Conservation (phyloP, 768 basidiomycete species). For the Multifurca ochricompacta region DNA sequence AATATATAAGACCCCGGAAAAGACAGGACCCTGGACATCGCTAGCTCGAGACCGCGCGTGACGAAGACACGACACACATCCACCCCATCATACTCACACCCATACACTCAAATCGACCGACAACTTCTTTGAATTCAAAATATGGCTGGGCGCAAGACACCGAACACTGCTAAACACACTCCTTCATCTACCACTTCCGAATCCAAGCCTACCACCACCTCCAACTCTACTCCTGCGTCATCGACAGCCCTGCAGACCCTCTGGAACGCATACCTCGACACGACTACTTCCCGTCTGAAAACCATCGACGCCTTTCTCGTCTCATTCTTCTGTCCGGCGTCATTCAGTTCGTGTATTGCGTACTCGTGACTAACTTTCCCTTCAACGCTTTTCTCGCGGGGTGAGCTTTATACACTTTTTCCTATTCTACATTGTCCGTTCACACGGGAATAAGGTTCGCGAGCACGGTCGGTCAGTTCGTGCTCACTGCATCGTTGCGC, state of each 20-base stretch:
- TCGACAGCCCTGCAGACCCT: constrained; percentile 43
- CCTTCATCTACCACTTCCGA: constrained; percentile 12
- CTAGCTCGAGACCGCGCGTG: not conserved
- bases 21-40: not conserved
- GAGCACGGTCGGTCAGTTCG: constrained; percentile 94
- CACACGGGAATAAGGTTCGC: constrained; percentile 52
- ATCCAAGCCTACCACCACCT: not conserved
- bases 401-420: constrained; percentile 50
- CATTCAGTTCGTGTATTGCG: constrained; percentile 85
- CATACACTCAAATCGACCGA: no score
- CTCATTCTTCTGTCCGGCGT: constrained; percentile 89
- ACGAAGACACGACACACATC: no score
- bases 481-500: constrained; percentile 84
- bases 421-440: not conserved
- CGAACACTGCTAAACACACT: constrained; percentile 21
- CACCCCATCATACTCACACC: no score
- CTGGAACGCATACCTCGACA: constrained; percentile 68
- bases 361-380: constrained; percentile 86
- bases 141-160: constrained; percentile 35
- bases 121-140: no score
- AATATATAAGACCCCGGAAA: not conserved
- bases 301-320: constrained; percentile 89
- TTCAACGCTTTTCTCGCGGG: constrained; percentile 97
- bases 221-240: not conserved
- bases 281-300: constrained; percentile 81